These are phyloP conservation scores for Escallonia herrerae DNA, from an alignment of 129 eudicot species.

Conservation along the genomic window DNA sequence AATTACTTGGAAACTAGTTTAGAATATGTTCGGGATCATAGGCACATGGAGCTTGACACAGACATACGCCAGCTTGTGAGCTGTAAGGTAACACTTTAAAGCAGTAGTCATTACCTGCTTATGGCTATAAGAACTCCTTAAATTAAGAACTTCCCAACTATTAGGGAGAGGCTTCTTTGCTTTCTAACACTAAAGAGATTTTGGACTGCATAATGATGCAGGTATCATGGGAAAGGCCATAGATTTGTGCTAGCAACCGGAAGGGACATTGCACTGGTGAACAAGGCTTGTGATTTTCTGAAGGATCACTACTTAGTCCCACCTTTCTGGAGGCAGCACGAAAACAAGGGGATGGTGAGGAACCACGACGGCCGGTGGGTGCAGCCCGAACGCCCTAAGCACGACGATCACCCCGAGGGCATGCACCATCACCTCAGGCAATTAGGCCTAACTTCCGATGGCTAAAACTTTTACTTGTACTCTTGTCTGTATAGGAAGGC, in stretches of 20 bases:
- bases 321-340: constrained; percentile 52
- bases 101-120: too few species aligned
- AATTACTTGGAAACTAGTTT: too few species aligned
- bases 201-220: constrained; percentile 8
- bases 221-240: constrained; percentile 52
- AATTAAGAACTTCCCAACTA: too few species aligned
- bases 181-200: too few species aligned
- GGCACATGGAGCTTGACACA: too few species aligned
- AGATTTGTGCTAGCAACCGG: constrained; percentile 30
- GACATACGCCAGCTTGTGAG: too few species aligned
- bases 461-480: too few species aligned
- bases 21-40: too few species aligned
- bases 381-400: constrained; percentile 32
- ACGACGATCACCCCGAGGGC: constrained; percentile 27
- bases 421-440: background rate
- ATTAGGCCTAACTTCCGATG: background rate
- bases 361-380: constrained; percentile 46
- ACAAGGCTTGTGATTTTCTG: constrained; percentile 46
- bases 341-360: constrained; percentile 49
- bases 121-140: too few species aligned
- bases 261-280: constrained; percentile 50
- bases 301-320: constrained; percentile 45
- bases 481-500: too few species aligned
- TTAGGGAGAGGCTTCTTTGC: too few species aligned
- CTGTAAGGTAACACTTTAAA: too few species aligned